Conservation (phyloP, 805 yeast genomes). For the Candida succiphila region DNA sequence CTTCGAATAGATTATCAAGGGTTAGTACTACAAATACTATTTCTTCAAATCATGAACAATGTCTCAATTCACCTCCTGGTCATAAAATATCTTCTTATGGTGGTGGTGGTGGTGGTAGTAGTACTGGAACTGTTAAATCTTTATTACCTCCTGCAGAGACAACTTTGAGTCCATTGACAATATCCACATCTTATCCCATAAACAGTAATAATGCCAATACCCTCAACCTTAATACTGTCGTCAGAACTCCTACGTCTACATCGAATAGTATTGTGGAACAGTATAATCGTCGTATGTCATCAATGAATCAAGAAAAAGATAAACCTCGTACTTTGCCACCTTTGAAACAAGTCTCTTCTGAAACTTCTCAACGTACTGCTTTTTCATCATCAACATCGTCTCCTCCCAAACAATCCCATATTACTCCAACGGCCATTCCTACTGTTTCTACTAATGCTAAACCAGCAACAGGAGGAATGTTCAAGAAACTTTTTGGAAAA, state of each 20-base stretch:
- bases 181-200: constrained; percentile 1
- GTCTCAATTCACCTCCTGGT: background rate
- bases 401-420: background rate
- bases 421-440: background rate
- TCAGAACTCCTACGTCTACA: too few relatives aligned
- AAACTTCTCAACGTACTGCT: constrained; percentile 5
- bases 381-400: constrained; percentile 1
- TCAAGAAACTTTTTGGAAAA: background rate
- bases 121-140: background rate
- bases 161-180: background rate
- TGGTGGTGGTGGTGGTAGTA: background rate
- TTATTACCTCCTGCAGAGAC: background rate
- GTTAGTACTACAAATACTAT: background rate
- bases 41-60: background rate
- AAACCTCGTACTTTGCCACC: too few relatives aligned
- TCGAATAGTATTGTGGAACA: constrained; percentile 19
- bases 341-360: too few relatives aligned
- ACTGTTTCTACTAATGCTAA: background rate
- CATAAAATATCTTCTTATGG: background rate
- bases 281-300: constrained; percentile 18
- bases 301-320: too few relatives aligned
- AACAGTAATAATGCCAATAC: too few relatives aligned
- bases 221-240: too few relatives aligned
- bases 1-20: background rate
- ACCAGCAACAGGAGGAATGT: background rate